Conservation (phyloP, 345 rosid genomes). For the Cardamine occulta region DNA sequence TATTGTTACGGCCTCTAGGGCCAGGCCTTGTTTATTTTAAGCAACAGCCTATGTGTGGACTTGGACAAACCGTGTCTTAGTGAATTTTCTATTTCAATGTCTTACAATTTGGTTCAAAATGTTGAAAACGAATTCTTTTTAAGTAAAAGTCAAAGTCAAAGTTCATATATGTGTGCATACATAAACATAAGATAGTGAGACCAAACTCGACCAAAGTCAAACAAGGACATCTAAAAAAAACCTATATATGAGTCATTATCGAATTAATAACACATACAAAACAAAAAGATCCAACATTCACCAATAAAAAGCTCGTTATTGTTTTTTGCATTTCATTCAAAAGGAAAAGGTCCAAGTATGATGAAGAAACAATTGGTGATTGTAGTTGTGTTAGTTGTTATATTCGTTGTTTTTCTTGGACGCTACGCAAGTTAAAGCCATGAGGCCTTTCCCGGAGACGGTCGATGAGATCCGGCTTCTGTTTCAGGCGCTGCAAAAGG, state of each 20-base stretch:
- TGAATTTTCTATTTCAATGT: constrained; percentile 31
- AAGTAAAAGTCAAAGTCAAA: constrained; percentile 37
- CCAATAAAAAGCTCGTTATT: constrained; percentile 30
- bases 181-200: constrained; percentile 39
- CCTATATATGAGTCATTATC: constrained; percentile 33
- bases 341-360: not conserved
- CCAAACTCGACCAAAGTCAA: constrained; percentile 37
- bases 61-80: constrained; percentile 42
- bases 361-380: constrained; percentile 42
- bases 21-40: constrained; percentile 4
- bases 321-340: not conserved
- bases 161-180: constrained; percentile 25
- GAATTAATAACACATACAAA: constrained; percentile 29
- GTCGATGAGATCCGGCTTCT: constrained; percentile 32
- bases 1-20: constrained; percentile 12
- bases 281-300: not conserved
- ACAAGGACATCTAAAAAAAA: constrained; percentile 36
- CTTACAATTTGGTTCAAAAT: constrained; percentile 27
- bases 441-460: constrained; percentile 36
- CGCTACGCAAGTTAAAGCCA: constrained; percentile 40
- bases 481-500: constrained; percentile 41
- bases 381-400: constrained; percentile 11
- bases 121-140: constrained; percentile 33
- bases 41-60: constrained; percentile 40
- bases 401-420: constrained; percentile 31